Conservation (phyloP, 164 flowering plant genomes). For the Sextonia rubra region DNA sequence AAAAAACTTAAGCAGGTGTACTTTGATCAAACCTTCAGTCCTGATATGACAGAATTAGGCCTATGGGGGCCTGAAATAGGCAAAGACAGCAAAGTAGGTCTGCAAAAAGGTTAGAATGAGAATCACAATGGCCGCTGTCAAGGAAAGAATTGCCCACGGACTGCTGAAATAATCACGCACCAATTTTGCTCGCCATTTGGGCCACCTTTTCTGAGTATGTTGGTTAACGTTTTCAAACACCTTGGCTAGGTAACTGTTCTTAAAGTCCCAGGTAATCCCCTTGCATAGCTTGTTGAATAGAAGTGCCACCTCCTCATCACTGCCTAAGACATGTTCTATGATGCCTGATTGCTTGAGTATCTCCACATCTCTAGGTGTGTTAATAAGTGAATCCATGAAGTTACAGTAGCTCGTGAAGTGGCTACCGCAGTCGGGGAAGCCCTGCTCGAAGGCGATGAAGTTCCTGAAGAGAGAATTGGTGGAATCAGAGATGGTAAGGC, state of each 20-base stretch:
- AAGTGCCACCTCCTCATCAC: slow-evolving; percentile 14
- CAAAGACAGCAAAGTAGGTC: not conserved
- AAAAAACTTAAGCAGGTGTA: no score
- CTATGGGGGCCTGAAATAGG: not conserved
- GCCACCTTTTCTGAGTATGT: slow-evolving; percentile 17
- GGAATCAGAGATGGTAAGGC: slow-evolving; percentile 17
- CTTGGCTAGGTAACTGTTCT: slow-evolving; percentile 15
- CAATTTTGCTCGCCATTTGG: slow-evolving; percentile 15
- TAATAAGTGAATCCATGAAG: slow-evolving; percentile 26
- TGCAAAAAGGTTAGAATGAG: slow-evolving; percentile 4
- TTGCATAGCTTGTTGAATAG: slow-evolving; percentile 22
- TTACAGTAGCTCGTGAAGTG: slow-evolving; percentile 21
- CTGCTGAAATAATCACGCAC: slow-evolving; percentile 5
- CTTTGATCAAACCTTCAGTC: no score
- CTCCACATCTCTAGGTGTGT: slow-evolving; percentile 18
- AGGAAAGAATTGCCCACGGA: slow-evolving; percentile 10
- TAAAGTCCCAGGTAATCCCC: slow-evolving; percentile 19
- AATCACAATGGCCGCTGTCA: slow-evolving; percentile 5
- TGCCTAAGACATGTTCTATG: slow-evolving; percentile 25
- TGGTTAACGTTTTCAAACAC: slow-evolving; percentile 15
- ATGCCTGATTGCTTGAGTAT: slow-evolving; percentile 12
- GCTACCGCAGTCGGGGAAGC: slow-evolving; percentile 11
- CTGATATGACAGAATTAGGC: no score
- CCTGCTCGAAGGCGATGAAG: slow-evolving; percentile 26
- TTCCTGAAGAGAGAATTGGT: slow-evolving; percentile 26